Evolutionary conservation across 176 grass and related monocot genomes (phyloP), one percentile per base, ranked within the genome.

Genomic region (Echinochloa phyllopogon): DNA sequence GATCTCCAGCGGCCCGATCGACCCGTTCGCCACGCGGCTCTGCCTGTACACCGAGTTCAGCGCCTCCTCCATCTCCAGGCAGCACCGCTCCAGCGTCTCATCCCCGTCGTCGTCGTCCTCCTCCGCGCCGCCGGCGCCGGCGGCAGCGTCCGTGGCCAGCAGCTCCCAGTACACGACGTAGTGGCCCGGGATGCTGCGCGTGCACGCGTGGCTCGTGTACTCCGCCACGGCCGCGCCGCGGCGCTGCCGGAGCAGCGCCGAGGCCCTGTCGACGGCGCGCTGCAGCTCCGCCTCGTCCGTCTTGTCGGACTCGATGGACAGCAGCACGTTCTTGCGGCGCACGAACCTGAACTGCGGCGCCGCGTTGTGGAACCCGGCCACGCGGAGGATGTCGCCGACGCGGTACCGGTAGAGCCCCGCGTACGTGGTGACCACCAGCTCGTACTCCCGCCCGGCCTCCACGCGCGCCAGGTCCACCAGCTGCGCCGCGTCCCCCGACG

Each of bases 161-260:
- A 93, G 85, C 92, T 92, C 89, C 92, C 89, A 91, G 81, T 94
- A 94, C 75, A 94, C 78, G 56, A 94, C 89, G 92, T 94, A 94
- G 84, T 89, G 92, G 0, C 92, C 92, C 8, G 92, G 92, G 80
- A 94, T 89, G 89, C 62, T 80, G 6, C 45, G 69, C 0, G 92
- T 94, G 84, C 74, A 80, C 0, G 87, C 89, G 84, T 87, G 84
- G 92, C 92, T 91, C 3, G 92, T 94, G 92, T 89, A 94, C 71
- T 94, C 92, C 17, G 48, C 92, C 66, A 94, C 84, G 0, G 83
- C 69, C 3, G 86, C 92, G 72, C 74, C 69, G 81, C 68, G 44
- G 33, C 76, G 59, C 55, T 38, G 83, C 0, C 79, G 65, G 58
- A 94, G 75, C 70, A 87, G 83, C 55, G 50, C 86, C 11, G 80